Percentiles rank a stretch among this genome's conserved stretches.
Conservation (phyloP, 148 eudicot species). For the Pharnaceum exiguum region DNA sequence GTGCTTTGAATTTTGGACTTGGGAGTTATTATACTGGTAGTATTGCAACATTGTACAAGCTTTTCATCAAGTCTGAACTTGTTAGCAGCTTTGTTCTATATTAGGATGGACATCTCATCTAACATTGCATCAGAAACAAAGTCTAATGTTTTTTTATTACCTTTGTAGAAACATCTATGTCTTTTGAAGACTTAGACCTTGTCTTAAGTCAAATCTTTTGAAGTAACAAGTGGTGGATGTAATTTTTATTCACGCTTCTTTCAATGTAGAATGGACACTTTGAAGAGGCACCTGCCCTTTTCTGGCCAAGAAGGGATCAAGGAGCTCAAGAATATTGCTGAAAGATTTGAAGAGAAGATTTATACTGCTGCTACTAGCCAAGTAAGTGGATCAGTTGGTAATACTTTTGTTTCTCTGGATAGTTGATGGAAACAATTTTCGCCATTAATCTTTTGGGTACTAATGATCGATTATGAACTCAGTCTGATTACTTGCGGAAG, state of each 20-base stretch:
- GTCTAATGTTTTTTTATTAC: too few species aligned
- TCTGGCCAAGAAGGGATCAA: constrained; percentile 72
- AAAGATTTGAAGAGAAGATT: constrained; percentile 83
- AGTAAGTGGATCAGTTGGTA: constrained; percentile 31
- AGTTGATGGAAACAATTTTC: not conserved
- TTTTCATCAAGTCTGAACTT: too few species aligned
- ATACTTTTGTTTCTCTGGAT: not conserved
- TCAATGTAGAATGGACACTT: constrained; percentile 56
- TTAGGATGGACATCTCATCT: too few species aligned
- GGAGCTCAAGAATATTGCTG: constrained; percentile 73
- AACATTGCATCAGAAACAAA: too few species aligned
- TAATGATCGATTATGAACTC: constrained; percentile 22
- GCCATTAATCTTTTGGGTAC: not conserved
- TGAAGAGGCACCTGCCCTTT: constrained; percentile 77
- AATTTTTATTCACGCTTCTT: not conserved
- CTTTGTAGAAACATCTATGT: too few species aligned
- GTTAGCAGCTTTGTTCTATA: too few species aligned
- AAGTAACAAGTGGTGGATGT: not conserved
- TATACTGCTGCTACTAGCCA: constrained; percentile 73
- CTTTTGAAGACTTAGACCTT: not conserved
- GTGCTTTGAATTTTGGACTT: too few species aligned
- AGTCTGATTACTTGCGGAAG: constrained; percentile 86
- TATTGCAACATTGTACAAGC: too few species aligned
- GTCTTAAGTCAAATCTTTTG: not conserved
- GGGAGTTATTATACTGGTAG: too few species aligned